phyloP scores from a whole-genome alignment of 2,329 filamentous ascomycete species.

The Arthrobotrys iridis region DNA sequence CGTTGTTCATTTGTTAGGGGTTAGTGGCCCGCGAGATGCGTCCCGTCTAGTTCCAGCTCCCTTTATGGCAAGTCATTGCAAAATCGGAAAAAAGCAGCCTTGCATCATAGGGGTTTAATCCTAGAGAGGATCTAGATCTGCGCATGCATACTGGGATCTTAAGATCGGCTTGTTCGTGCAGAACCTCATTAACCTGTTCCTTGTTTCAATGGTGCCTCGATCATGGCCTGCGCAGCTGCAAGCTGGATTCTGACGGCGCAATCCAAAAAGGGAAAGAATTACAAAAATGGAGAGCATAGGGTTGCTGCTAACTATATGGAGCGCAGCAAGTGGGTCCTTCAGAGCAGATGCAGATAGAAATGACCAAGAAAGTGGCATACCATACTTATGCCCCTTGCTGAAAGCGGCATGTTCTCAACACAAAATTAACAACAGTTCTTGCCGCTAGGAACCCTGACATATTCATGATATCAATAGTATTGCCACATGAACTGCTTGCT shows the following conservation, averaged over 20 bases:
- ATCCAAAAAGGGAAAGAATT: neutral
- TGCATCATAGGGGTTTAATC: conserved; percentile 17
- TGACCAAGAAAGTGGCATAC: no score
- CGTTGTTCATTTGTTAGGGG: neutral
- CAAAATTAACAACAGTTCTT: conserved; percentile 30
- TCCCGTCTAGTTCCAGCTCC: neutral
- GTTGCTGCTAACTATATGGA: neutral
- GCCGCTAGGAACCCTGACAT: neutral
- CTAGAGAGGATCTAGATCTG: conserved; percentile 27
- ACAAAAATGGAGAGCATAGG: neutral
- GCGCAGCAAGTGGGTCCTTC: neutral
- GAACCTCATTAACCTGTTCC: conserved; percentile 30
- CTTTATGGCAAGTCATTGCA: neutral
- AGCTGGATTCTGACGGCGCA: neutral
- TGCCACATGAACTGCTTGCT: neutral
- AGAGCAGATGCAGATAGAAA: no score
- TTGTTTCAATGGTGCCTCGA: conserved; percentile 18
- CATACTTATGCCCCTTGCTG: no score
- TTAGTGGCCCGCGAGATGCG: neutral
- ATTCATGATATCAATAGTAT: neutral
- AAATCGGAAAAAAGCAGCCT: conserved; percentile 34
- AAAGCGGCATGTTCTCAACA: conserved; percentile 10
- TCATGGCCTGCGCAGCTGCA: neutral
- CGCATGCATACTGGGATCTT: conserved; percentile 43
- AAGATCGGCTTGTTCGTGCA: conserved; percentile 20